phyloP scores from a whole-genome alignment of 2,329 filamentous ascomycete genomes.

The Remersonia thermophila region DNA sequence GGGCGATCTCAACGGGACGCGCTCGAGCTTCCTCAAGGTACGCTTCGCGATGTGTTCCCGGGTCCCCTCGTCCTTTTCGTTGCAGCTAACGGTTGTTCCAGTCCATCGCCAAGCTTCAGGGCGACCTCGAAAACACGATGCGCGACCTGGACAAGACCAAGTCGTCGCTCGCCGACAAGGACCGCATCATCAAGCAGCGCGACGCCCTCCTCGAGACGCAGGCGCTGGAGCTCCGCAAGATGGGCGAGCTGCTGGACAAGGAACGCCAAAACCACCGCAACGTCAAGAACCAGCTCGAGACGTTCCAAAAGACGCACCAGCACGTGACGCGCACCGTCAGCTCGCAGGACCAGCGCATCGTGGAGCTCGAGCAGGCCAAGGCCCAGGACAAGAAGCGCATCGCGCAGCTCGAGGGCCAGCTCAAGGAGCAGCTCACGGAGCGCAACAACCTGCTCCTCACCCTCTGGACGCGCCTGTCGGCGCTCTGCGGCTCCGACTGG shows the following conservation, averaged over 20 bases:
- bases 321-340: conserved; percentile 77
- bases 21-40: conserved; percentile 73
- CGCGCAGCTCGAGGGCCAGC: conserved; percentile 61
- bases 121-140: conserved; percentile 72
- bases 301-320: conserved; percentile 74
- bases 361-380: conserved; percentile 73
- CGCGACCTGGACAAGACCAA: conserved; percentile 72
- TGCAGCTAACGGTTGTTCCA: conserved; percentile 21
- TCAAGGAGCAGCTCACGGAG: conserved; percentile 78
- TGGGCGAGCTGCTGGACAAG: conserved; percentile 81
- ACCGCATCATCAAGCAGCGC: conserved; percentile 77
- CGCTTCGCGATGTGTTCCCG: conserved; percentile 12
- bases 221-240: conserved; percentile 70
- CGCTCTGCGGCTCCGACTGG: conserved; percentile 85
- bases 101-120: conserved; percentile 78
- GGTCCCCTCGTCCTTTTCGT: not conserved
- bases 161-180: conserved; percentile 73
- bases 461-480: conserved; percentile 82
- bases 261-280: conserved; percentile 75
- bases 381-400: conserved; percentile 68
- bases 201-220: conserved; percentile 81
- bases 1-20: conserved; percentile 76
- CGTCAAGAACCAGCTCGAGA: conserved; percentile 79
- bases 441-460: conserved; percentile 77
- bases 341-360: conserved; percentile 71